Evolutionary conservation across 192 early-diverging fungal genomes (phyloP), one percentile per base, ranked within the genome.

Genomic region (Backusella circina): DNA sequence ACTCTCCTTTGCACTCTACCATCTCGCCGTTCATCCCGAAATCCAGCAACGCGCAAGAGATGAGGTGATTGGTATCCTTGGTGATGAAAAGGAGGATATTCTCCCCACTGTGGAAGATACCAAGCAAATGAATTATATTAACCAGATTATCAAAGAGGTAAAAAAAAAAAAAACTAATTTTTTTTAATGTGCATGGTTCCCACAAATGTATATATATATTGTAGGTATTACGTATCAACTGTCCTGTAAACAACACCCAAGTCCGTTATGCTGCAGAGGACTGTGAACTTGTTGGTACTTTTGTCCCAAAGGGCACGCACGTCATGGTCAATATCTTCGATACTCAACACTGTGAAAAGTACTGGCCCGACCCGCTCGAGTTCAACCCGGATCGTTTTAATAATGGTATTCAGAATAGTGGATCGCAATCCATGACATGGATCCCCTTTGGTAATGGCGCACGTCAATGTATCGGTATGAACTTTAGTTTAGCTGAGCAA

Each of bases 381-480:
- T 89, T 88, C 23, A 70, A 81, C 33, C 88, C 88, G 0, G 85
- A 85, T 23, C 85, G 88, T n/a, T 89, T 89, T 77, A 79, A 66
- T 39, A 4, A 66, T 21, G 72, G 21, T 47, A 13, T 1, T 51
- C 73, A 74, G 16, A 47, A 39, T 16, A 18, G 57, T 16, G 26
- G 57, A 39, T 5, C n/a, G 6, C 38, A 69, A 9, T 6, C 21
- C 5, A 32, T 74, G 50, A 37, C 83, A 2, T 91, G 82, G 73
- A 67, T 90, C 15, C 83, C 91, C n/a, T 92, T 92, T 73, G 84
- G 89, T 69, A 80, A 82, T 21, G 91, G 91, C 6, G 51, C 80
- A n/a, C 85, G 86, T 35, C 83, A 88, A 80, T 91, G 88, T 75
- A 82, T 91, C 16, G 91, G 88, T 50, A 88, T 86, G 86, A 87